Conservation (phyloP, 139 green algal species). For the Dunaliella sp. region DNA sequence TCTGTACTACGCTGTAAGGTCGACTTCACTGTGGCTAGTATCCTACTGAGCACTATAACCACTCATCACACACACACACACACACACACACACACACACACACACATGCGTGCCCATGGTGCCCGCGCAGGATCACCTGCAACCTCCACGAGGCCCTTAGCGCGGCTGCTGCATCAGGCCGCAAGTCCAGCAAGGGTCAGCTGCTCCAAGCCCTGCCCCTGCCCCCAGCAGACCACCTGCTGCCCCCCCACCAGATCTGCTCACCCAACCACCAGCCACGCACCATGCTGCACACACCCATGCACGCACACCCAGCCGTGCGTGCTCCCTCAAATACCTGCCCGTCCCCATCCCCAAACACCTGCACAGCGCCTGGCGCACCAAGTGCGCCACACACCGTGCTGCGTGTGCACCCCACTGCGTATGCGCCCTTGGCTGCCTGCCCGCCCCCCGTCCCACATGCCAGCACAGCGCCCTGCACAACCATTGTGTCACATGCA, state of each 20-base stretch:
- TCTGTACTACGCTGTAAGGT: no score
- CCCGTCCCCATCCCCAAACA: no score
- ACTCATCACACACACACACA: neutral
- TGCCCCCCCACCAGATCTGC: neutral
- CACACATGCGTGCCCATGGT: neutral
- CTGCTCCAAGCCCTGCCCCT: neutral
- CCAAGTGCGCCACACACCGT: no score
- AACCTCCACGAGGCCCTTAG: conserved; percentile 1
- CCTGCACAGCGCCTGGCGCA: no score
- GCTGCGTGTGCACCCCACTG: no score
- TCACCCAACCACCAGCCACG: neutral
- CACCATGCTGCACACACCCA: no score
- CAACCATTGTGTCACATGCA: neutral
- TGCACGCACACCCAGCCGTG: no score
- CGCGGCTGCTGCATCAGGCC: neutral
- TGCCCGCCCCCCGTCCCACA: neutral
- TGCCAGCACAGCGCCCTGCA: neutral
- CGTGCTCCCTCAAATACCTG: no score
- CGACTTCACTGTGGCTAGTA: no score
- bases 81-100: neutral
- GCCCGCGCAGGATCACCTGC: neutral
- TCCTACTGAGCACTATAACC: no score
- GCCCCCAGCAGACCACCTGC: neutral
- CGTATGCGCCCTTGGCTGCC: neutral
- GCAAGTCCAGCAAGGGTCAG: neutral